Conservation (phyloP, 108 stramenopile genomes). For the Cyclotella baltica region DNA sequence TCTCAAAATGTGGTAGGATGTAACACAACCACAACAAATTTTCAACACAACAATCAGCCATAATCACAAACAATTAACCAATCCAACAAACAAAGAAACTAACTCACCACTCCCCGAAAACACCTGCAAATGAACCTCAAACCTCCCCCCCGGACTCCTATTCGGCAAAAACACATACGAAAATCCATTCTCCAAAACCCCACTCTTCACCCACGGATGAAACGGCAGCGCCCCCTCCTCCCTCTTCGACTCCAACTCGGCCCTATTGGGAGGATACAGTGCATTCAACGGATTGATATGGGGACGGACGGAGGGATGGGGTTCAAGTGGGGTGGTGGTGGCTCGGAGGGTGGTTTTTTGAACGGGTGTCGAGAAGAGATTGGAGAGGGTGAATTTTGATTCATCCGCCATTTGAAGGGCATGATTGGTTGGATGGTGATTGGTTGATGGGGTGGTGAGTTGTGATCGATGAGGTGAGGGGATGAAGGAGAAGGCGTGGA, state of each 20-base stretch:
- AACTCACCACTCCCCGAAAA: conserved; percentile 83
- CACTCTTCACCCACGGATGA: conserved; percentile 77
- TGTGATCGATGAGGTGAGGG: conserved; percentile 9
- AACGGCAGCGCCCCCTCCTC: conserved; percentile 60
- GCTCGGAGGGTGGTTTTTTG: conserved; percentile 6
- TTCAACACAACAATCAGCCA: neutral
- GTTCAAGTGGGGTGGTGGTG: conserved; percentile 45
- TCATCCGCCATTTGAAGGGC: conserved; percentile 26
- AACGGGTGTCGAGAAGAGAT: conserved; percentile 31
- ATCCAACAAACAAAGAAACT: neutral
- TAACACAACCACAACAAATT: too few species aligned
- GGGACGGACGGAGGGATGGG: conserved; percentile 79
- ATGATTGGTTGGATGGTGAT: neutral
- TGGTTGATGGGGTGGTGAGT: neutral
- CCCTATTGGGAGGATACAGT: conserved; percentile 57
- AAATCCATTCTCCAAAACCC: conserved; percentile 90
- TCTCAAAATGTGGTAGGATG: too few species aligned
- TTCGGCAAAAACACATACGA: conserved; percentile 95
- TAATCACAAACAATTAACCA: neutral
- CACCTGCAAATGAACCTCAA: conserved; percentile 97
- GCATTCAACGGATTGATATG: conserved; percentile 90
- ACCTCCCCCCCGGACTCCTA: conserved; percentile 90
- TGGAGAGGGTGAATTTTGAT: conserved; percentile 54
- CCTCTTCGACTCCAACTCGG: neutral
- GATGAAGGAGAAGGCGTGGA: conserved; percentile 41